phyloP scores from a whole-genome alignment of 2,329 filamentous ascomycete genomes.

The Orbilia quercus region DNA sequence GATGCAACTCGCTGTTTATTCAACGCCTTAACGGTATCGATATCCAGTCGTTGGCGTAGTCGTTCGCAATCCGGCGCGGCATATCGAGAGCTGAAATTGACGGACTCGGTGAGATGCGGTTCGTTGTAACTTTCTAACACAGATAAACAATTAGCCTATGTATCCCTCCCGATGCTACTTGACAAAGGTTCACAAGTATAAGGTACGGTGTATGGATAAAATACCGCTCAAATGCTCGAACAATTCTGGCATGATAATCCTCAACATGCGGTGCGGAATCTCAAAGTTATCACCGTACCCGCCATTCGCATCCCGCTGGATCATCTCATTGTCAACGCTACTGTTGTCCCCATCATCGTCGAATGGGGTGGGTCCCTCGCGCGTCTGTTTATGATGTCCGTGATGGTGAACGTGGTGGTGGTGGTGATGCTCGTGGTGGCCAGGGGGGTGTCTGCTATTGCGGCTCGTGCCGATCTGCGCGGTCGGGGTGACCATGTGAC shows the following conservation, averaged over 20 bases:
- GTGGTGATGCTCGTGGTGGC: slow-evolving; percentile 44
- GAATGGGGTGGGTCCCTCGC: slow-evolving; percentile 43
- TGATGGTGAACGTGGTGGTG: slow-evolving; percentile 10
- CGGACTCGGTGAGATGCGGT: slow-evolving; percentile 43
- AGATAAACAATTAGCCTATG: too few relatives aligned
- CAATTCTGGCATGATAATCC: slow-evolving; percentile 53
- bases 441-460: slow-evolving; percentile 69
- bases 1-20: slow-evolving; percentile 73
- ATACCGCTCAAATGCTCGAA: slow-evolving; percentile 54
- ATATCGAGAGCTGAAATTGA: slow-evolving; percentile 53
- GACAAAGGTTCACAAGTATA: not conserved
- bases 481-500: slow-evolving; percentile 57
- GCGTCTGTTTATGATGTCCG: slow-evolving; percentile 33
- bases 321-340: slow-evolving; percentile 38
- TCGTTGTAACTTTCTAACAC: slow-evolving; percentile 37
- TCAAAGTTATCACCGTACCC: slow-evolving; percentile 58
- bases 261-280: slow-evolving; percentile 61
- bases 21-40: slow-evolving; percentile 64
- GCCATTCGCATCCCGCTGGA: slow-evolving; percentile 52
- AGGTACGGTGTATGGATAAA: too few relatives aligned
- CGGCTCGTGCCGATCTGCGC: slow-evolving; percentile 72
- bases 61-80: slow-evolving; percentile 75
- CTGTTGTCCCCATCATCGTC: slow-evolving; percentile 45
- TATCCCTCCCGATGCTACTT: too few relatives aligned
- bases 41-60: slow-evolving; percentile 71